Evolutionary conservation across 2,329 filamentous ascomycete species (phyloP), one percentile per base, ranked within the genome.

Genomic region (Stemphylium lycopersici): DNA sequence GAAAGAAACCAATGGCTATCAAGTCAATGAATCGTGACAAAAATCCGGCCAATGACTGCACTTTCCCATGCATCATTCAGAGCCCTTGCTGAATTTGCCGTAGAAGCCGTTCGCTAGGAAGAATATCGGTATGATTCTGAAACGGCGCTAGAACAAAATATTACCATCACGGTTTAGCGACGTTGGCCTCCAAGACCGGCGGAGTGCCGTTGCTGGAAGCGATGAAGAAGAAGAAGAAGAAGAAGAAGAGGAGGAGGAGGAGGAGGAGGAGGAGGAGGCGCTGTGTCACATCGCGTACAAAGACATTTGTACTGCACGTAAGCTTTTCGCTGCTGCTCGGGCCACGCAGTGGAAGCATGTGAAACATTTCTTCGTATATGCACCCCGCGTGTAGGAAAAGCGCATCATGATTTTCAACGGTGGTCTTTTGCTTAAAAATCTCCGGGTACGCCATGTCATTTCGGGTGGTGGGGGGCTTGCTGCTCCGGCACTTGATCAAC

Each of bases 71-170:
- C 31, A 24, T 12, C 16, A 13, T 34, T 24, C 4, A 13, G 20
- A 26, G 16, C 22, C 29, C 42, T 45, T 45, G 42, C 31, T 16
- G 16, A 22, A 13, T 29, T 29, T 29, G 26, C 26, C 26, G 26
- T 29, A 29, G 7, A 11, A 29, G 6, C 15, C n/a, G 22, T 34
- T 29, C 36, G 20, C 46, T 34, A 48, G 29, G 15, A 40, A 39
- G 32, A 39, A 37, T n/a, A 45, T 46, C 26, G 47, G 52, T 51
- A 45, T 45, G 34, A 46, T 32, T 51, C 34, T 55, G 52, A 55
- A 54, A 51, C 47, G 4, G 40, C 46, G 52, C 52, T 45, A 45
- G 40, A 31, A 15, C 22, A n/a, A 16, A 16, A 29, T 39, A 31
- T 48, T 32, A 31, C 31, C 29, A 13, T 22, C 6, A 11, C 3